Conservation (phyloP, 805 yeast genomes). For the Candida ascalaphidarum region DNA sequence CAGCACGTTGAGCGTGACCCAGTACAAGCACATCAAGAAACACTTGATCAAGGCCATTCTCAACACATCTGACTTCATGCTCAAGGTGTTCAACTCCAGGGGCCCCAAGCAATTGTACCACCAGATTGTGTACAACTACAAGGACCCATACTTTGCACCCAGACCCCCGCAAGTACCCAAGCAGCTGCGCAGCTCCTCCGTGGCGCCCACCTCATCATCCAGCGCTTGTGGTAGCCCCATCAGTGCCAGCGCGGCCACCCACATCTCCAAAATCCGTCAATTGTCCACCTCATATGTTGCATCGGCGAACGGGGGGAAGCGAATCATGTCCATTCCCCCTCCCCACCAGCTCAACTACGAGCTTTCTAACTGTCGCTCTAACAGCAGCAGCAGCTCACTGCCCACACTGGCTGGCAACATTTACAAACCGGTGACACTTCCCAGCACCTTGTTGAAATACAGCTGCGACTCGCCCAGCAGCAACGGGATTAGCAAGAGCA, state of each 20-base stretch:
- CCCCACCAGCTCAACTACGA: conserved; percentile 5
- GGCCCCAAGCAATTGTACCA: conserved; percentile 21
- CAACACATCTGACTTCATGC: conserved; percentile 18
- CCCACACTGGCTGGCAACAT: neutral
- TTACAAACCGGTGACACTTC: neutral
- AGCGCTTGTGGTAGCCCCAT: neutral
- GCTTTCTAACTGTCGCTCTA: conserved; percentile 3
- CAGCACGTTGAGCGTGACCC: too few species aligned
- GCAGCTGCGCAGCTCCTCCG: too few species aligned
- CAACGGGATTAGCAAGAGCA: too few species aligned
- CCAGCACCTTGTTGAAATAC: too few species aligned
- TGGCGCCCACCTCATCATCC: neutral
- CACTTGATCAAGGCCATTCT: conserved; percentile 17
- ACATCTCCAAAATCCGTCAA: conserved; percentile 1
- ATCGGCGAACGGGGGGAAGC: too few species aligned
- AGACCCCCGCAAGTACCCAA: too few species aligned
- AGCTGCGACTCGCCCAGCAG: too few species aligned
- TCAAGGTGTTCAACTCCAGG: conserved; percentile 15
- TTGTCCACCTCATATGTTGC: too few species aligned
- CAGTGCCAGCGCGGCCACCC: conserved; percentile 1
- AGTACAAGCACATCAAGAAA: conserved; percentile 13
- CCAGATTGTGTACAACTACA: conserved; percentile 1
- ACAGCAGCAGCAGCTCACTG: conserved; percentile 2
- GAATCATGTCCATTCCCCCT: conserved; percentile 6
- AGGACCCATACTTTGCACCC: neutral